phyloP scores from a whole-genome alignment of 2,329 filamentous ascomycete species.

The Aspergillus pseudoterreus region DNA sequence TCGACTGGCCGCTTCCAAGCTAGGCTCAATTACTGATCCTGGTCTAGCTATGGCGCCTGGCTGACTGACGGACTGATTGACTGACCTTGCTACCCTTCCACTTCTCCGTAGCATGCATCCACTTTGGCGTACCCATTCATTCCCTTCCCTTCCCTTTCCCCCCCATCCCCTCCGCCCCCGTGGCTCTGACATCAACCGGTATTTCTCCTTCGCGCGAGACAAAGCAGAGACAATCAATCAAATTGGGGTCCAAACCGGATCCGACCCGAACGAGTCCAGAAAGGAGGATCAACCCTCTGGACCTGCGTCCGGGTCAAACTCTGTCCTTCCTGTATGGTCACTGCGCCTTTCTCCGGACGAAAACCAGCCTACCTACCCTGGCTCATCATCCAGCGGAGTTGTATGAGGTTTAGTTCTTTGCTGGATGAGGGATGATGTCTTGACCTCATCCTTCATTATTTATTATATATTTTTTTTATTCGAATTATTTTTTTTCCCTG shows the following conservation, averaged over 20 bases:
- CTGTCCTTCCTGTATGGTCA: constrained; percentile 27
- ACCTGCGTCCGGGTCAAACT: constrained; percentile 39
- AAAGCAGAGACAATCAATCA: constrained; percentile 21
- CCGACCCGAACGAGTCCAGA: constrained; percentile 30
- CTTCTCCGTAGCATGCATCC: constrained; percentile 26
- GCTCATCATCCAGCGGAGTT: constrained; percentile 21
- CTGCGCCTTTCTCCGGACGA: constrained; percentile 29
- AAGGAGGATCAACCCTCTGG: constrained; percentile 38
- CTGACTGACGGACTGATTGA: constrained; percentile 12
- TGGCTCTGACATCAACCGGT: constrained; percentile 37
- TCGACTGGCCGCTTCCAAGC: background rate
- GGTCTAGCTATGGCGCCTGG: constrained; percentile 7
- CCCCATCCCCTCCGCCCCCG: constrained; percentile 6
- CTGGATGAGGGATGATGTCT: constrained; percentile 32
- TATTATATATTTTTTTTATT: constrained; percentile 10
- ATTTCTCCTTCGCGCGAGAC: constrained; percentile 23
- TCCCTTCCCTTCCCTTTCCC: too few relatives aligned
- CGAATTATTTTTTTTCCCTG: constrained; percentile 8
- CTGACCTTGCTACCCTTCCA: constrained; percentile 16
- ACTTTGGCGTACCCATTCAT: constrained; percentile 19
- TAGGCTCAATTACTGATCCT: constrained; percentile 8
- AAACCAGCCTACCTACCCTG: constrained; percentile 27
- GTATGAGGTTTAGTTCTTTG: constrained; percentile 22
- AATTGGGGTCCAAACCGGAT: constrained; percentile 28
- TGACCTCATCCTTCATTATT: constrained; percentile 30